A percentile compares a stretch with the other conserved stretches of the same genome.
phyloP scores from a whole-genome alignment of 2,329 filamentous ascomycete genomes.

The Neonectria coccinea region DNA sequence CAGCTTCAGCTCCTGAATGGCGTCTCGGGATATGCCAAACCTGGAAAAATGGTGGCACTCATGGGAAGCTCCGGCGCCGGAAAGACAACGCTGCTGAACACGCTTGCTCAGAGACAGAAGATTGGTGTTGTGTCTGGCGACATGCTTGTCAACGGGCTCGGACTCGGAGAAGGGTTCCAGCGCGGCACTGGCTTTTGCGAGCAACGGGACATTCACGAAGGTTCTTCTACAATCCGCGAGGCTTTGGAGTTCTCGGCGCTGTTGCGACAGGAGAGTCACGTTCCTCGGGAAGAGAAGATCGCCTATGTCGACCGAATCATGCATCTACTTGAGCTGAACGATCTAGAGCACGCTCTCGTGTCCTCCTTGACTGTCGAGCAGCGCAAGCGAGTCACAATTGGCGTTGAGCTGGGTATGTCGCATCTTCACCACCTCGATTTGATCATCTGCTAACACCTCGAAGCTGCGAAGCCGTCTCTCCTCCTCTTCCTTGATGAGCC shows the following conservation, averaged over 20 bases:
- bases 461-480: constrained; percentile 62
- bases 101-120: constrained; percentile 76
- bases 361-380: constrained; percentile 69
- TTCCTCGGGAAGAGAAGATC: constrained; percentile 69
- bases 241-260: constrained; percentile 73
- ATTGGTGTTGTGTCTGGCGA: constrained; percentile 79
- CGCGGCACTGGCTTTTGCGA: constrained; percentile 76
- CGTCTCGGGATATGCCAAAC: constrained; percentile 81
- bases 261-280: constrained; percentile 67
- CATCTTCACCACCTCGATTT: too few species aligned
- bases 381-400: constrained; percentile 64
- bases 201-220: constrained; percentile 73
- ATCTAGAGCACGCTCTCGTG: constrained; percentile 70
- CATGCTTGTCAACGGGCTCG: constrained; percentile 79
- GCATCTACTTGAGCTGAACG: constrained; percentile 71
- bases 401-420: constrained; percentile 59
- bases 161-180: constrained; percentile 78
- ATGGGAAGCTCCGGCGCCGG: constrained; percentile 86
- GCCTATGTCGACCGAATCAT: constrained; percentile 74
- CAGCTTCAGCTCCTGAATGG: constrained; percentile 51
- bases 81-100: constrained; percentile 87
- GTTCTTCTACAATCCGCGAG: constrained; percentile 72
- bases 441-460: not conserved
- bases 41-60: constrained; percentile 81
- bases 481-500: constrained; percentile 71